These are phyloP conservation scores for Caryopteris hybrid DNA, from an alignment of 305 asterid genomes.

Conservation along the genomic window DNA sequence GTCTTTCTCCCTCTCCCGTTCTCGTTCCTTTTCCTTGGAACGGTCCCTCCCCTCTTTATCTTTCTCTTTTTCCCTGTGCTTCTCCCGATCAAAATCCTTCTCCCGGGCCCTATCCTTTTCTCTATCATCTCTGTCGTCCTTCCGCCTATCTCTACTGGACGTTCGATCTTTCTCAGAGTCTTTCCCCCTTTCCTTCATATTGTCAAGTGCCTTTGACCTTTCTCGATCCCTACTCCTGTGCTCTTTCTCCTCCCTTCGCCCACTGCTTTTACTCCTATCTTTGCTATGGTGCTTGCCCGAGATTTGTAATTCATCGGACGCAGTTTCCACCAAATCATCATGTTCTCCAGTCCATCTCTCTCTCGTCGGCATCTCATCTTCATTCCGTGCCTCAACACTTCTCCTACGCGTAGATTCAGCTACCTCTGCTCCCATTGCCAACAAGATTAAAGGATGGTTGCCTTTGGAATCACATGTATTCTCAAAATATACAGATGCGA, in stretches of 20 bases:
- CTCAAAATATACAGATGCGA: too few relatives aligned
- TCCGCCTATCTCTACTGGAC: conserved; percentile 56
- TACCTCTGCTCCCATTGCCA: conserved; percentile 38
- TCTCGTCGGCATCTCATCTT: conserved; percentile 35
- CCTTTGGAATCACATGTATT: not conserved
- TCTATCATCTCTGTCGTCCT: conserved; percentile 62
- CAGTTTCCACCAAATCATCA: conserved; percentile 46
- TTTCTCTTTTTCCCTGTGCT: conserved; percentile 53
- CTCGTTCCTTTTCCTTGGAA: conserved; percentile 50
- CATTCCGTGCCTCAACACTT: conserved; percentile 49
- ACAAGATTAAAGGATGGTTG: not conserved
- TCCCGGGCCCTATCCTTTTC: conserved; percentile 52
- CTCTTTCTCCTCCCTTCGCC: conserved; percentile 69
- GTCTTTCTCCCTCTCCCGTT: conserved; percentile 45
- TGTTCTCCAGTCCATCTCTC: conserved; percentile 56
- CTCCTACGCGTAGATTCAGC: conserved; percentile 40
- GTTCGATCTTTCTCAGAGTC: conserved; percentile 45
- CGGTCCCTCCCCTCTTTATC: conserved; percentile 66
- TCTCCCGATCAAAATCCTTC: conserved; percentile 53
- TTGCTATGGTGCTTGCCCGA: conserved; percentile 51
- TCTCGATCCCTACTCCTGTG: conserved; percentile 63
- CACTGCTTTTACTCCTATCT: conserved; percentile 55
- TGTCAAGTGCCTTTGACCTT: conserved; percentile 33
- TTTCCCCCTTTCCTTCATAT: conserved; percentile 45
- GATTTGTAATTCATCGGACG: conserved; percentile 38